Conservation (phyloP, 148 eudicot genomes). For the Rhododendron williamsianum region DNA sequence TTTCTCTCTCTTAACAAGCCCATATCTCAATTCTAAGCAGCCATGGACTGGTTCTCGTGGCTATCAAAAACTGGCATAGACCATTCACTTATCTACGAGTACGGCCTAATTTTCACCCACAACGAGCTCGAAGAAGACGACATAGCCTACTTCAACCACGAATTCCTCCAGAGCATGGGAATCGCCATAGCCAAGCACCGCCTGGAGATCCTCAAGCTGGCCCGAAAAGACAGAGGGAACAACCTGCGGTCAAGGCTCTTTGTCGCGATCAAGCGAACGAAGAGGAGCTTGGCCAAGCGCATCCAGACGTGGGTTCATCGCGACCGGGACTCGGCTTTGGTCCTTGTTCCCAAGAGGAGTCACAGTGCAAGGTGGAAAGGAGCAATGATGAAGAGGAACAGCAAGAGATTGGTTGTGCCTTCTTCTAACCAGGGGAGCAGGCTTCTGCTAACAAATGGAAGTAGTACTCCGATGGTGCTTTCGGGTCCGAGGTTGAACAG, state of each 20-base stretch:
- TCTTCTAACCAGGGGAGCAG: slow-evolving; percentile 19
- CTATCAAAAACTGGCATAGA: slow-evolving; percentile 73
- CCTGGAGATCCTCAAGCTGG: slow-evolving; percentile 82
- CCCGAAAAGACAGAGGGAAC: slow-evolving; percentile 28
- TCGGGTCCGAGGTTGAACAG: slow-evolving; percentile 1
- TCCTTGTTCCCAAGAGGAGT: slow-evolving; percentile 41
- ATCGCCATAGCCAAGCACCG: slow-evolving; percentile 88
- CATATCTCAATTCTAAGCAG: not conserved
- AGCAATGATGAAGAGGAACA: slow-evolving; percentile 34
- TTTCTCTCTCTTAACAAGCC: not conserved
- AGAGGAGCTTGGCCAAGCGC: slow-evolving; percentile 34
- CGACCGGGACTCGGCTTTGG: slow-evolving; percentile 36
- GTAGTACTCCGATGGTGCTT: slow-evolving; percentile 11
- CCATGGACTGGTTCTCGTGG: slow-evolving; percentile 94
- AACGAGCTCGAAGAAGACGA: slow-evolving; percentile 91
- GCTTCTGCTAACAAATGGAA: slow-evolving; percentile 40
- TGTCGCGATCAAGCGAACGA: slow-evolving; percentile 34
- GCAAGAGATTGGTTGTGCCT: slow-evolving; percentile 21
- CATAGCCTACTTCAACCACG: slow-evolving; percentile 72
- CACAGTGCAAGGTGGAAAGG: slow-evolving; percentile 60
- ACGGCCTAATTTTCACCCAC: slow-evolving; percentile 51
- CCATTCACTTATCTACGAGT: slow-evolving; percentile 60
- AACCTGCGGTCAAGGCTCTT: slow-evolving; percentile 32
- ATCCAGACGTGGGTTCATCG: slow-evolving; percentile 35
- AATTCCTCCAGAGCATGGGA: slow-evolving; percentile 93